phyloP scores from a whole-genome alignment of 768 basidiomycete genomes.

The Naganishia vaughanmartiniae region DNA sequence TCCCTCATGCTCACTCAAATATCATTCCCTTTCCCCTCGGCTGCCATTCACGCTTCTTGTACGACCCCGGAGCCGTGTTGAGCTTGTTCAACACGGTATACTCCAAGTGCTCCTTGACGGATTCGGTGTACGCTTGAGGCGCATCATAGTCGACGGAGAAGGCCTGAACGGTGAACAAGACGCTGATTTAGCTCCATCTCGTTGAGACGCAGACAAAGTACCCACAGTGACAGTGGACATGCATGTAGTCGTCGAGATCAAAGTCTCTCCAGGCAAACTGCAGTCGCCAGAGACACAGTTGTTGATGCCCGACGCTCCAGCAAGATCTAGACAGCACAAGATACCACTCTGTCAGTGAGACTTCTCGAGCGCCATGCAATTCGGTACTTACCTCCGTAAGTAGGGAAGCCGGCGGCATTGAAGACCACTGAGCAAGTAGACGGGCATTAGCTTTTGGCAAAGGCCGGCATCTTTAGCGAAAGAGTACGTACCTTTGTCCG shows the following conservation, averaged over 20 bases:
- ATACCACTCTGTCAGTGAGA: not conserved
- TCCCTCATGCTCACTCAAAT: constrained; percentile 15
- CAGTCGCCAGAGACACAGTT: constrained; percentile 27
- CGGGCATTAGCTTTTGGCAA: not conserved
- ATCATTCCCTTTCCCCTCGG: constrained; percentile 22
- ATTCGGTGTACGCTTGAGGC: constrained; percentile 22
- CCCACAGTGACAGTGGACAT: constrained; percentile 16
- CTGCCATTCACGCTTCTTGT: constrained; percentile 27
- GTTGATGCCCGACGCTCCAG: constrained; percentile 19
- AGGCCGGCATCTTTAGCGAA: not conserved
- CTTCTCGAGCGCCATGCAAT: not conserved
- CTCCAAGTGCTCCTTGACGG: constrained; percentile 30
- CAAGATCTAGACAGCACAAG: not conserved
- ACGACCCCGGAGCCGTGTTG: constrained; percentile 22
- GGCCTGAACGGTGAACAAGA: not conserved
- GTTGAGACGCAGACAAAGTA: not conserved
- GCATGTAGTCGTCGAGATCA: constrained; percentile 21
- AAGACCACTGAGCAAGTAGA: constrained; percentile 3
- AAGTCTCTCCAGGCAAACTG: constrained; percentile 21
- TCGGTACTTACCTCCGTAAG: constrained; percentile 1
- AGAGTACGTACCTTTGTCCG: constrained; percentile 19
- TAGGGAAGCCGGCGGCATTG: constrained; percentile 24
- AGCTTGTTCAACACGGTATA: constrained; percentile 30
- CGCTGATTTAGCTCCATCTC: no score
- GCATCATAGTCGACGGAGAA: constrained; percentile 30